Conservation (phyloP, 169 alveolate genomes). For the Babesia divergens region DNA sequence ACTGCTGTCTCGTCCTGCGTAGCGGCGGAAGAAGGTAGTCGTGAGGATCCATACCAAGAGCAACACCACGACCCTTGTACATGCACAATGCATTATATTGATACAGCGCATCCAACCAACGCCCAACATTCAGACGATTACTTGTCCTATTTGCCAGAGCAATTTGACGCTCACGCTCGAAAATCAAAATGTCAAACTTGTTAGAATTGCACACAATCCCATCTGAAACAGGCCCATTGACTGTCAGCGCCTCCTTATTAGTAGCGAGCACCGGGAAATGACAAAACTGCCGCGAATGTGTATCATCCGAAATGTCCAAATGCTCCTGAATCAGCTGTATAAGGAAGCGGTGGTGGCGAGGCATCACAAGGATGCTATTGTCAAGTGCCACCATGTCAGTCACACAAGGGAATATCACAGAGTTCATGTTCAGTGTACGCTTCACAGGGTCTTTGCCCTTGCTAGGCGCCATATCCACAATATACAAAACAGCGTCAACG, state of each 20-base stretch:
- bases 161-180: constrained; percentile 10
- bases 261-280: constrained; percentile 51
- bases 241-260: constrained; percentile 36
- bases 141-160: not conserved
- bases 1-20: constrained; percentile 17
- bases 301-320: constrained; percentile 39
- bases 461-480: constrained; percentile 28
- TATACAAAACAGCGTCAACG: constrained; percentile 35
- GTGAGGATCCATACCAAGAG: constrained; percentile 10
- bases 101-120: constrained; percentile 28
- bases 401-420: constrained; percentile 34
- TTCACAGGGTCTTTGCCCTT: constrained; percentile 21
- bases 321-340: constrained; percentile 43
- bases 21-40: constrained; percentile 25
- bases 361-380: constrained; percentile 18
- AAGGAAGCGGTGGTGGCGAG: constrained; percentile 42
- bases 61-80: constrained; percentile 19
- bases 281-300: constrained; percentile 27
- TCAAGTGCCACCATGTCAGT: constrained; percentile 25
- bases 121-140: constrained; percentile 9
- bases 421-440: constrained; percentile 33
- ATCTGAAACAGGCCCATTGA: not conserved
- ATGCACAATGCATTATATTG: constrained; percentile 36
- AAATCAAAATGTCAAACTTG: not conserved
- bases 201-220: not conserved